Conservation (phyloP, 768 basidiomycete species). For the Auriscalpium orientale region DNA sequence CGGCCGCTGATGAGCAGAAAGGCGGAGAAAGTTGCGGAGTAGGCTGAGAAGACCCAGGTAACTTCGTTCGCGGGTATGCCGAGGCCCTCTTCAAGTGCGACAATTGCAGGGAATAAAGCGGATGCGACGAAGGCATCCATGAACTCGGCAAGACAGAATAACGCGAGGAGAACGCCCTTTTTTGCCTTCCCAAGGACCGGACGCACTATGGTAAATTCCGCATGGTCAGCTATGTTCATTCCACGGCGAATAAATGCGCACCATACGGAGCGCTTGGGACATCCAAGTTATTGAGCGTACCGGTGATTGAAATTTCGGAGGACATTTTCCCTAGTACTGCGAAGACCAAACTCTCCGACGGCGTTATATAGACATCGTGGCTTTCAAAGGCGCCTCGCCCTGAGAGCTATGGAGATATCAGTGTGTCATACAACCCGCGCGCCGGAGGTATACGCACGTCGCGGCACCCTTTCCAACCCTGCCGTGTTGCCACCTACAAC, state of each 20-base stretch:
- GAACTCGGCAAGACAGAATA: constrained; percentile 24
- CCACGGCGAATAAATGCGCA: background rate
- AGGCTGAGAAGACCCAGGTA: constrained; percentile 29
- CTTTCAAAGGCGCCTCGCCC: too few species aligned
- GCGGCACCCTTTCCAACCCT: too few species aligned
- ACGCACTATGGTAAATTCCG: background rate
- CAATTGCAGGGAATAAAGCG: constrained; percentile 25
- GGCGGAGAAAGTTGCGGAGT: constrained; percentile 28
- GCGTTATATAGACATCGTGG: too few species aligned
- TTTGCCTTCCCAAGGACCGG: background rate
- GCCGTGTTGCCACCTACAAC: too few species aligned
- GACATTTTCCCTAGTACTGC: too few species aligned
- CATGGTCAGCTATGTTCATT: background rate
- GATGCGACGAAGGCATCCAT: constrained; percentile 30
- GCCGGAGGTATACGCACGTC: too few species aligned
- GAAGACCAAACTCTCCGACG: too few species aligned
- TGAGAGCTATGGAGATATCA: too few species aligned
- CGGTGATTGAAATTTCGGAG: too few species aligned
- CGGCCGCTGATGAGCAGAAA: constrained; percentile 21
- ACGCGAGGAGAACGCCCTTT: background rate
- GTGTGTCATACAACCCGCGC: too few species aligned
- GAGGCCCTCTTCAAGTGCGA: constrained; percentile 18
- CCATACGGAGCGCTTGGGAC: background rate
- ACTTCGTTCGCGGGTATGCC: constrained; percentile 20
- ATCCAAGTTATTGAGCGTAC: background rate